Percentiles rank a stretch among this genome's conserved stretches.
phyloP scores from a whole-genome alignment of 2,329 filamentous ascomycete genomes.

The Xylaria sp. region DNA sequence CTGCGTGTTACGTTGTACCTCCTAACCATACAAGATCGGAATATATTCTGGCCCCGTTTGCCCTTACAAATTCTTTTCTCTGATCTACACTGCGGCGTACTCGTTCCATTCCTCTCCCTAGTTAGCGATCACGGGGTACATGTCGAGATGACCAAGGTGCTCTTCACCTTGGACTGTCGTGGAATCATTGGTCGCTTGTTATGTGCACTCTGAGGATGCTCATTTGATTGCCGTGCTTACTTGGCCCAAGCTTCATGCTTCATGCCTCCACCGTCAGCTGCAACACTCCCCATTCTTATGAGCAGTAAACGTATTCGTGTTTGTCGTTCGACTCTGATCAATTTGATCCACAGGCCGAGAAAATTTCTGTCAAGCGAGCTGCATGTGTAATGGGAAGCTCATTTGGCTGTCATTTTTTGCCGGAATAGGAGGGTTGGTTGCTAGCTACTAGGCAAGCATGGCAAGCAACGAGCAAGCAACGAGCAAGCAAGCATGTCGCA shows the following conservation, averaged over 20 bases:
- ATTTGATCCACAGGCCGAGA: constrained; percentile 24
- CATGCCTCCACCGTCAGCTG: constrained; percentile 11
- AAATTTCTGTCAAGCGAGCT: constrained; percentile 28
- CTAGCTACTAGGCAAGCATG: constrained; percentile 18
- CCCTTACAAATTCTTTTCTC: constrained; percentile 29
- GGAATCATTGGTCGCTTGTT: constrained; percentile 37
- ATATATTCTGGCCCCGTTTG: constrained; percentile 1
- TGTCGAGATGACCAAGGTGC: constrained; percentile 31
- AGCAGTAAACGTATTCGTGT: constrained; percentile 10
- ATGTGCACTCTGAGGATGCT: constrained; percentile 11
- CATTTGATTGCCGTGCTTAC: constrained; percentile 28
- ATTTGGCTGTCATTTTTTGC: constrained; percentile 37
- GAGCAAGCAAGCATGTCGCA: constrained; percentile 28
- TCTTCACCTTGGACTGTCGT: constrained; percentile 26
- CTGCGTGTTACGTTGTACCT: constrained; percentile 32
- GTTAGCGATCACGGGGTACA: constrained; percentile 28
- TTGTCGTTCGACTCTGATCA: constrained; percentile 8
- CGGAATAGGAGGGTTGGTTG: constrained; percentile 33
- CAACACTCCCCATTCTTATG: constrained; percentile 13
- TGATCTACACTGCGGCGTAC: constrained; percentile 21
- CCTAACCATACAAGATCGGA: constrained; percentile 19
- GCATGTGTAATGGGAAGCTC: constrained; percentile 28
- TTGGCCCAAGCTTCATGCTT: not conserved
- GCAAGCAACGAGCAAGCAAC: no score
- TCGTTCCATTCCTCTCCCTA: constrained; percentile 31